Base-by-base conservation (phyloP, 768 basidiomycete genomes). In the Lactifluus pinguis region DNA sequence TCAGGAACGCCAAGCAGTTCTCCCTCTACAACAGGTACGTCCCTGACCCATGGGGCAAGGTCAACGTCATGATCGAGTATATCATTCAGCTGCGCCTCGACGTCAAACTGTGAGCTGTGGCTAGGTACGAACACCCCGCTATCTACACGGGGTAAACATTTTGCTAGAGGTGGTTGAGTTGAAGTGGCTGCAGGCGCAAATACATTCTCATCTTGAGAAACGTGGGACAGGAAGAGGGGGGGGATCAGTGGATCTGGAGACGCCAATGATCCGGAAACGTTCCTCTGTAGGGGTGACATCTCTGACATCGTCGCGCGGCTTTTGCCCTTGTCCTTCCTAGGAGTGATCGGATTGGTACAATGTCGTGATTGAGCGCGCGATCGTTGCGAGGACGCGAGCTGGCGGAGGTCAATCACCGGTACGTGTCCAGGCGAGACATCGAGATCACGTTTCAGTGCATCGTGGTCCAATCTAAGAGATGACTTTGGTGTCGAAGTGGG, bases 41-140 rank as follows among this genome's bases (percentile, higher is more conserved):
- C 77, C 47, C 69, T 75, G 66, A 81, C 65, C 82, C 81, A 84
- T 8, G 75, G 78, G 41, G 74, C 76, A 63, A 78, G 82, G 63
- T 84, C 83, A 4, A 84, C 76, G 60, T 85, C 85, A 63, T 76
- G 75, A 68, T 82, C 80, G 62, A 85, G 70, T 63, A 83, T 67
- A 68, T 79, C 81, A 51, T 75, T 78, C 6, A 82, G 77, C 62
- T 78, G 76, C n/a, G 73, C 76, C 65, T 83, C 80, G 2, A 84
- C 74, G 60, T 83, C 80, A 58, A 81, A 79, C 62, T 84, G 83
- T 4, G 84, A 83, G 61, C 78, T 82, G 66, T 78, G 83, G 2
- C 76, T 77, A 71, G 74, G 71, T 63, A 73, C 77, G 42, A 68
- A 32, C 19, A 13, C 14, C 57, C 14, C 30, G 11, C n/a, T 10